Percentiles rank a stretch among this genome's conserved stretches.
Conservation (phyloP, 768 basidiomycete genomes). For the Peribolospora kevripleyi region DNA sequence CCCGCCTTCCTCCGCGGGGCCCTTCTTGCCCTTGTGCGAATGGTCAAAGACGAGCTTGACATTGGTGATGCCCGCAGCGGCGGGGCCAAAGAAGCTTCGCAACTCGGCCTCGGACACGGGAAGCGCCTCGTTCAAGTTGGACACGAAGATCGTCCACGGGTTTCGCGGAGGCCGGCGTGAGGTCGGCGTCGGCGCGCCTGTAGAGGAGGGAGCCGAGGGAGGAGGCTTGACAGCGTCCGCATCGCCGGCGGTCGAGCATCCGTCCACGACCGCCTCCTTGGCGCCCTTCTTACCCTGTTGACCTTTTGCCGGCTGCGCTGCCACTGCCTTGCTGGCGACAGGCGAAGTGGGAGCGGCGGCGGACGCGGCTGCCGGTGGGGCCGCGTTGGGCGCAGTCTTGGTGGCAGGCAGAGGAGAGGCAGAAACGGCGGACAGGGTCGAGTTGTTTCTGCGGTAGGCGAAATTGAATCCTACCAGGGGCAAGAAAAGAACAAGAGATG, state of each 20-base stretch:
- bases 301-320: neutral
- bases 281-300: neutral
- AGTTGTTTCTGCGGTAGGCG: slow-evolving; percentile 58
- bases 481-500: neutral
- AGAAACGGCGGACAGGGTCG: slow-evolving; percentile 27
- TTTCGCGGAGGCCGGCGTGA: slow-evolving; percentile 40
- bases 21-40: neutral
- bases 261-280: slow-evolving; percentile 5
- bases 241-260: neutral
- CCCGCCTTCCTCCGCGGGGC: neutral
- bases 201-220: slow-evolving; percentile 21
- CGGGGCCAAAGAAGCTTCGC: neutral
- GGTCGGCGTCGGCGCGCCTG: slow-evolving; percentile 34
- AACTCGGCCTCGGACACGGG: slow-evolving; percentile 2
- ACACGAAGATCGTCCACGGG: slow-evolving; percentile 70
- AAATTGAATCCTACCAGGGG: slow-evolving; percentile 76
- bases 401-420: slow-evolving; percentile 13
- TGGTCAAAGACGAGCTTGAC: neutral
- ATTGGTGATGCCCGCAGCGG: neutral
- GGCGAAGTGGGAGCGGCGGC: slow-evolving; percentile 9
- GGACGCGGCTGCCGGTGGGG: slow-evolving; percentile 20
- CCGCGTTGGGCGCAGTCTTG: slow-evolving; percentile 24
- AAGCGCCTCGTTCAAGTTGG: slow-evolving; percentile 24
- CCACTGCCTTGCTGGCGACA: no score
- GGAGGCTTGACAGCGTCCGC: slow-evolving; percentile 15